Conservation (phyloP, 2,329 filamentous ascomycete species). For the Venturiaceae sp. region DNA sequence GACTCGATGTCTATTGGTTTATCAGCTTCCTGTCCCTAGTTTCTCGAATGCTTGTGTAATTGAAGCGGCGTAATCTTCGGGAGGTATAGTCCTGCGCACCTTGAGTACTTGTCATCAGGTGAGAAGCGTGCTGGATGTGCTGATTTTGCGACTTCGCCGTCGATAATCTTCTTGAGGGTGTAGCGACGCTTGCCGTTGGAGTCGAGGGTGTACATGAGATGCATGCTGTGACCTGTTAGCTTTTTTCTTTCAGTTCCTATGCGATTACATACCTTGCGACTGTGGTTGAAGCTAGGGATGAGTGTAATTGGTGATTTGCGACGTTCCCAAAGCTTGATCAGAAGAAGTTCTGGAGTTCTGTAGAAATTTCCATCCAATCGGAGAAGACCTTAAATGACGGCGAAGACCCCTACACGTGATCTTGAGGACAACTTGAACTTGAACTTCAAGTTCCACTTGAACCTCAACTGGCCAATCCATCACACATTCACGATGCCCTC, state of each 20-base stretch:
- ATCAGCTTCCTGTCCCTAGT: not conserved
- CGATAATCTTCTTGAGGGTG: conserved; percentile 82
- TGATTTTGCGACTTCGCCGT: conserved; percentile 83
- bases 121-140: conserved; percentile 95
- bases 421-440: not conserved
- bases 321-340: not conserved
- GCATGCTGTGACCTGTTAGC: conserved; percentile 35
- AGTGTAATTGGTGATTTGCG: not conserved
- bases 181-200: conserved; percentile 78
- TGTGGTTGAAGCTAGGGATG: not conserved
- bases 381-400: not conserved
- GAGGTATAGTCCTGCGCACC: conserved; percentile 29
- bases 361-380: conserved; percentile 4
- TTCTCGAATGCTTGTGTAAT: not conserved
- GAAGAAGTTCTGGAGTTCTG: not conserved
- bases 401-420: not conserved
- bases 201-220: conserved; percentile 82
- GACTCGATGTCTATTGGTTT: conserved; percentile 64
- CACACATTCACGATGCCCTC: not conserved
- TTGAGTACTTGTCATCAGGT: conserved; percentile 96
- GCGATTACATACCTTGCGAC: conserved; percentile 6
- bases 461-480: not conserved
- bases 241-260: conserved; percentile 12
- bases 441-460: not conserved
- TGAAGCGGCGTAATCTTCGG: not conserved